A percentile compares a stretch with the other conserved stretches of the same genome.
These are phyloP conservation scores for Zelopaecilomyces penicillatus DNA, from an alignment of 2,329 filamentous ascomycete species.

Conservation along the genomic window DNA sequence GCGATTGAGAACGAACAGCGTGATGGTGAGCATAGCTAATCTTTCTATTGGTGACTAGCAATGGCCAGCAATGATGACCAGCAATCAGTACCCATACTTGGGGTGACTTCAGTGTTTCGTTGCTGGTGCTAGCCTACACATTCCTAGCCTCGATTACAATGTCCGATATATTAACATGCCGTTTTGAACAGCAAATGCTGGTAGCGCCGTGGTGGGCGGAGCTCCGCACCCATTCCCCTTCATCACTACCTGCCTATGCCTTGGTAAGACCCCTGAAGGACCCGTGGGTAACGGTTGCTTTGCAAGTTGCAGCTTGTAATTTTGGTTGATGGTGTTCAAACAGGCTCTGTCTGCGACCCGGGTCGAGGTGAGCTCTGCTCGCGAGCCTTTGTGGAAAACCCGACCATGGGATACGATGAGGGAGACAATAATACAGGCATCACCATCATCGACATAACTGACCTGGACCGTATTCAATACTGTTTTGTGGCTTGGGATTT, in stretches of 20 bases:
- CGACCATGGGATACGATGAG: background rate
- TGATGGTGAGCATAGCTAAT: background rate
- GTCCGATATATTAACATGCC: too few relatives aligned
- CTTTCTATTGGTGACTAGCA: too few relatives aligned
- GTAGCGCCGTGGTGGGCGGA: too few relatives aligned
- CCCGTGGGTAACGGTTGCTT: too few relatives aligned
- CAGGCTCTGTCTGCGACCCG: background rate
- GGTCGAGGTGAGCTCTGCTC: background rate
- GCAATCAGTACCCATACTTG: too few relatives aligned
- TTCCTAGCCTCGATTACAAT: too few relatives aligned
- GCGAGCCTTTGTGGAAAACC: background rate
- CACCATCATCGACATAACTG: constrained; percentile 4
- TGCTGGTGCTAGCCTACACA: too few relatives aligned
- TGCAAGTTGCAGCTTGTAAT: background rate
- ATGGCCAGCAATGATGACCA: too few relatives aligned
- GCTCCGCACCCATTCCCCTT: background rate
- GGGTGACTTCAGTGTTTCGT: too few relatives aligned
- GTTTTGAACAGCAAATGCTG: too few relatives aligned
- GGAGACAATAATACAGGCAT: constrained; percentile 1
- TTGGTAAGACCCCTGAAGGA: background rate
- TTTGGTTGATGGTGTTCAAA: background rate
- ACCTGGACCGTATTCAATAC: constrained; percentile 3
- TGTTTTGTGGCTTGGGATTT: background rate
- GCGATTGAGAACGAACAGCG: background rate
- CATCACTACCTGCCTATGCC: background rate